These are phyloP conservation scores for Cercophora newfieldiana DNA, from an alignment of 495 filamentous ascomycete genomes.

Conservation along the genomic window DNA sequence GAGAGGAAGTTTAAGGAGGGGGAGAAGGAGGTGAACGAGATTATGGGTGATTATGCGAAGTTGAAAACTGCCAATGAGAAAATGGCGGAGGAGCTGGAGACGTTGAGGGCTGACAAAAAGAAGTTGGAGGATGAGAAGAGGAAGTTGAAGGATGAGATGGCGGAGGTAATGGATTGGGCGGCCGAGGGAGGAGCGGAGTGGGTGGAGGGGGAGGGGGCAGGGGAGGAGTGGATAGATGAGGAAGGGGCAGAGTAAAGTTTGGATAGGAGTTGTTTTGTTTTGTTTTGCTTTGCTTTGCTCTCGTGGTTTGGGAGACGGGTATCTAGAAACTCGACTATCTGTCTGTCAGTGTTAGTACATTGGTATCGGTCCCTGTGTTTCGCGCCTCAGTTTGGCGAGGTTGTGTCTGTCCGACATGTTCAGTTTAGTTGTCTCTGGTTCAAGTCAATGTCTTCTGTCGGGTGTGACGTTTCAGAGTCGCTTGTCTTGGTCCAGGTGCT, in stretches of 20 bases:
- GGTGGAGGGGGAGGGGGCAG: constrained; percentile 7
- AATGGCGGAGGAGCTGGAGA: constrained; percentile 13
- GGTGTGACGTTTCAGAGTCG: not conserved
- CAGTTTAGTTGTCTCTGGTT: not conserved
- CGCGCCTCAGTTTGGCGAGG: not conserved
- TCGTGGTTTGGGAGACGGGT: not conserved
- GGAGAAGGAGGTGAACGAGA: constrained; percentile 1
- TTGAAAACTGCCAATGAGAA: constrained; percentile 9
- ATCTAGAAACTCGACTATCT: too few species aligned
- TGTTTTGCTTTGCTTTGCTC: not conserved
- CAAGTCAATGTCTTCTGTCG: not conserved
- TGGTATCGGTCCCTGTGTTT: not conserved
- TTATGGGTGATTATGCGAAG: constrained; percentile 18
- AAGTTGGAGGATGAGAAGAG: constrained; percentile 17
- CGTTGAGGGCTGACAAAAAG: constrained; percentile 25
- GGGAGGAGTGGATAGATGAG: too few species aligned
- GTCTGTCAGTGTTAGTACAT: too few species aligned
- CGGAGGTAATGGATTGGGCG: constrained; percentile 15
- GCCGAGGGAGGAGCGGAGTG: constrained; percentile 4
- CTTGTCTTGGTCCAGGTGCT: not conserved
- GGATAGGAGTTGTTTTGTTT: not conserved
- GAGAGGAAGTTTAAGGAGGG: constrained; percentile 34
- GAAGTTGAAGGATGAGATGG: constrained; percentile 24
- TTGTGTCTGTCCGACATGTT: not conserved
- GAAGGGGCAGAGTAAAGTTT: too few species aligned